These are phyloP conservation scores for Coemansia reversa DNA, from an alignment of 192 early-diverging fungal genomes.

Conservation along the genomic window DNA sequence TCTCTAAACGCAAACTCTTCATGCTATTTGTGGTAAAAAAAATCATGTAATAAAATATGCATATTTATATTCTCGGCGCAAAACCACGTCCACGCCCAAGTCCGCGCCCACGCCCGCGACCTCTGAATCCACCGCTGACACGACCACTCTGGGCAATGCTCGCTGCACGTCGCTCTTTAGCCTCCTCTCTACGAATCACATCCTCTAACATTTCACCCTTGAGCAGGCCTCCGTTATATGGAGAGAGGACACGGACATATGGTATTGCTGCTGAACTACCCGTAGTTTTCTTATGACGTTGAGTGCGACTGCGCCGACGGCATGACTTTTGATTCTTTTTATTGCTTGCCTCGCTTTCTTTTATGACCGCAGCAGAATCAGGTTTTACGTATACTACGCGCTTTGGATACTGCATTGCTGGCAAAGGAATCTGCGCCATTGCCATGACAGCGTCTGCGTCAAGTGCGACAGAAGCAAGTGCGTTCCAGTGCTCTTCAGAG, in stretches of 20 bases:
- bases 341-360: not conserved
- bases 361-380: not conserved
- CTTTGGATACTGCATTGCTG: constrained; percentile 28
- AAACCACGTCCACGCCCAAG: constrained; percentile 18
- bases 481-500: constrained; percentile 48
- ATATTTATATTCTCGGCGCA: too few species aligned
- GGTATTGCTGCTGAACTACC: not conserved
- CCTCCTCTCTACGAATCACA: constrained; percentile 40
- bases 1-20: too few species aligned
- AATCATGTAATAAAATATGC: too few species aligned
- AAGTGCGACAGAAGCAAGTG: constrained; percentile 30
- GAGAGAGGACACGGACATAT: constrained; percentile 28
- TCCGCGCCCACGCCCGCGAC: constrained; percentile 24
- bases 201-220: constrained; percentile 43
- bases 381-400: constrained; percentile 36
- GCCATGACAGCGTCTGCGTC: constrained; percentile 25
- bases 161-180: constrained; percentile 5
- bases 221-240: constrained; percentile 43
- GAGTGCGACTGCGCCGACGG: not conserved
- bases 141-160: constrained; percentile 10
- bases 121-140: constrained; percentile 22
- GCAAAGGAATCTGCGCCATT: constrained; percentile 26
- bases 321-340: constrained; percentile 8
- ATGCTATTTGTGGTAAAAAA: too few species aligned
- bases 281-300: too few species aligned